Evolutionary conservation across 768 basidiomycete species (phyloP).

Genomic region (Lactifluus subvellereus): DNA sequence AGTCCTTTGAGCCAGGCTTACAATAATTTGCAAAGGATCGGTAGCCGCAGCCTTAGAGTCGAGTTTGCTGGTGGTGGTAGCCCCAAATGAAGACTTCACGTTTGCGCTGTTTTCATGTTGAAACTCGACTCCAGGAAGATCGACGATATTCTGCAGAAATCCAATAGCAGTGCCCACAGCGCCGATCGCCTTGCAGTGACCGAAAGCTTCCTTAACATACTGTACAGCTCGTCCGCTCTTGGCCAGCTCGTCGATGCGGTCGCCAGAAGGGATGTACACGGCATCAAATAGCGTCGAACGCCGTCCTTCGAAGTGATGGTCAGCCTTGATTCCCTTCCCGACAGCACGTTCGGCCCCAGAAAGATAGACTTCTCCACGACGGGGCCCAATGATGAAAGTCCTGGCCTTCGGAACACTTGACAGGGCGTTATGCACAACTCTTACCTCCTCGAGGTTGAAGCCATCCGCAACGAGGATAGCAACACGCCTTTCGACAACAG

Average conservation of each 20-base stretch:
- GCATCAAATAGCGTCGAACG: constrained; percentile 85
- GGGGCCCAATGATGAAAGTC: constrained; percentile 59
- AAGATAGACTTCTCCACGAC: constrained; percentile 49
- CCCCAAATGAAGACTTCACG: constrained; percentile 53
- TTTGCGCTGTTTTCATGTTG: constrained; percentile 31
- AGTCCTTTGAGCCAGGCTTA: constrained; percentile 44
- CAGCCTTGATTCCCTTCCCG: constrained; percentile 39
- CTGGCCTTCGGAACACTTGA: constrained; percentile 49
- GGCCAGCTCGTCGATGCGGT: constrained; percentile 50
- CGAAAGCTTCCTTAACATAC: constrained; percentile 80
- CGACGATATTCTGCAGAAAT: constrained; percentile 43
- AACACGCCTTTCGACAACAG: constrained; percentile 61
- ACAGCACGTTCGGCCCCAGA: constrained; percentile 29
- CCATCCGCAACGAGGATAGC: constrained; percentile 75
- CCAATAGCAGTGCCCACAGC: constrained; percentile 59
- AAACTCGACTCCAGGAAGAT: constrained; percentile 43
- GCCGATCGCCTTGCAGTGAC: constrained; percentile 79
- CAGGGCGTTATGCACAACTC: constrained; percentile 51
- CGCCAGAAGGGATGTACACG: constrained; percentile 69
- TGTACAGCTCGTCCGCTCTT: constrained; percentile 70
- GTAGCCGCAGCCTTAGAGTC: constrained; percentile 33
- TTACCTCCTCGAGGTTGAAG: constrained; percentile 56
- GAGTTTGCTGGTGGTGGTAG: constrained; percentile 56
- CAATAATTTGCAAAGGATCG: constrained; percentile 43
- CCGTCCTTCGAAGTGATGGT: constrained; percentile 73